Conservation (phyloP, 139 green algal genomes). For the Micractinium conductrix region DNA sequence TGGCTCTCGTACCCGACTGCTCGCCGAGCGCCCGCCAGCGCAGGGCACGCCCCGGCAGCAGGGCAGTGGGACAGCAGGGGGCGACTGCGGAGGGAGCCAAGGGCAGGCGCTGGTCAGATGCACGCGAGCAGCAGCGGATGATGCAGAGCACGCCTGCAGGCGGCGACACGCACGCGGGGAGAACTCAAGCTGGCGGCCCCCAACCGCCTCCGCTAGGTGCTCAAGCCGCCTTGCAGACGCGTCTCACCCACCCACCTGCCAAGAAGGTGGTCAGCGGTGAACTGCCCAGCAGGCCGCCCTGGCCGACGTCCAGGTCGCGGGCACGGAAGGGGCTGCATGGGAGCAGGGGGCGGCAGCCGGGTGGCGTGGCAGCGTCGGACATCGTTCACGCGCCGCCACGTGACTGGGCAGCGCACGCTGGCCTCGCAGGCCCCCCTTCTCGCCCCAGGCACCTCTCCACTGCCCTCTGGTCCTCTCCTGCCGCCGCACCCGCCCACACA, state of each 20-base stretch:
- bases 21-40: not conserved
- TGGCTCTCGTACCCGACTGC: not conserved
- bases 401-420: too few relatives aligned
- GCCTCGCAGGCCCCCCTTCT: too few relatives aligned
- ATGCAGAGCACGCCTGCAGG: too few relatives aligned
- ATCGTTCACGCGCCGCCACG: too few relatives aligned
- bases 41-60: slow-evolving; percentile 16
- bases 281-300: not conserved
- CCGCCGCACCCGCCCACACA: not conserved
- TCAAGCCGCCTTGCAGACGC: too few relatives aligned
- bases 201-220: too few relatives aligned
- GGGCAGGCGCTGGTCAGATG: not conserved
- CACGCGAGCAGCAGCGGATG: too few relatives aligned
- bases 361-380: too few relatives aligned
- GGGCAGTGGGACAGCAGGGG: slow-evolving; percentile 7
- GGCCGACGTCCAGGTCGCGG: not conserved
- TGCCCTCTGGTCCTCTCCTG: not conserved
- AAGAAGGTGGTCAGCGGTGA: not conserved
- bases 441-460: not conserved
- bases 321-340: slow-evolving; percentile 5
- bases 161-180: too few relatives aligned
- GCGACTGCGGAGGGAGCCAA: slow-evolving; percentile 3
- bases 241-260: slow-evolving; percentile 16
- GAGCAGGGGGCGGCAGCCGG: not conserved
- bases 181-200: too few relatives aligned